Conservation (phyloP, 164 flowering plant genomes). For the Sedum album region DNA sequence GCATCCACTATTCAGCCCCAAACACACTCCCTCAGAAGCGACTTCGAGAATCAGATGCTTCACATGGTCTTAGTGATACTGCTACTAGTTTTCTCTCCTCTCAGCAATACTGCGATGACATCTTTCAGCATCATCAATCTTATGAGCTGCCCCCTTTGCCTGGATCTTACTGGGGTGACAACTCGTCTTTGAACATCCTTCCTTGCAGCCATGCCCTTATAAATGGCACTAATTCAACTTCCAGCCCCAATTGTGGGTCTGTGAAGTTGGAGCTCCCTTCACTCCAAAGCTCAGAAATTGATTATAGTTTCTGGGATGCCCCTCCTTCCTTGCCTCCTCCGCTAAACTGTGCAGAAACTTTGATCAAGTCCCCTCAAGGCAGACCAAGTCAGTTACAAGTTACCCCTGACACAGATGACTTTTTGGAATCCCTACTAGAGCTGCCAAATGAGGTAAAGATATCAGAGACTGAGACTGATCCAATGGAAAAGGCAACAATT, state of each 20-base stretch:
- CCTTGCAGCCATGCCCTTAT: slow-evolving; percentile 68
- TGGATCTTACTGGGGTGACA: slow-evolving; percentile 25
- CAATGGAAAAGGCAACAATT: slow-evolving; percentile 19
- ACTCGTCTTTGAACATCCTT: slow-evolving; percentile 18
- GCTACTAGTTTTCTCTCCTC: not conserved
- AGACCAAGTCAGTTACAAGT: slow-evolving; percentile 28
- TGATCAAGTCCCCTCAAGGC: slow-evolving; percentile 38
- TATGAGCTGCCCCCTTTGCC: slow-evolving; percentile 32
- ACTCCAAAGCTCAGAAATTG: slow-evolving; percentile 81
- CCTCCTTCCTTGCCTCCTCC: slow-evolving; percentile 25
- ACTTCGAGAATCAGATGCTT: slow-evolving; percentile 15
- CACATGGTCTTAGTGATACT: slow-evolving; percentile 3
- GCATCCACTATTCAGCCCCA: slow-evolving; percentile 11
- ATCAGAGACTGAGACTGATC: slow-evolving; percentile 19
- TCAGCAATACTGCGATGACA: not conserved
- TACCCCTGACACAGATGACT: slow-evolving; percentile 57
- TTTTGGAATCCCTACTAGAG: slow-evolving; percentile 54
- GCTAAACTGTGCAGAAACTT: slow-evolving; percentile 39
- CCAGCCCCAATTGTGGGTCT: slow-evolving; percentile 51
- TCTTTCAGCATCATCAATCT: slow-evolving; percentile 17
- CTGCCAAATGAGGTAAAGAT: slow-evolving; percentile 26
- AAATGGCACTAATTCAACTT: slow-evolving; percentile 84
- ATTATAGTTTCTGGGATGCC: slow-evolving; percentile 46
- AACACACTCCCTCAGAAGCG: slow-evolving; percentile 15
- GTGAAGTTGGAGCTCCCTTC: slow-evolving; percentile 99